These are phyloP conservation scores for Trametes pubescens DNA, from an alignment of 1,284 basidiomycete genomes.

Conservation along the genomic window DNA sequence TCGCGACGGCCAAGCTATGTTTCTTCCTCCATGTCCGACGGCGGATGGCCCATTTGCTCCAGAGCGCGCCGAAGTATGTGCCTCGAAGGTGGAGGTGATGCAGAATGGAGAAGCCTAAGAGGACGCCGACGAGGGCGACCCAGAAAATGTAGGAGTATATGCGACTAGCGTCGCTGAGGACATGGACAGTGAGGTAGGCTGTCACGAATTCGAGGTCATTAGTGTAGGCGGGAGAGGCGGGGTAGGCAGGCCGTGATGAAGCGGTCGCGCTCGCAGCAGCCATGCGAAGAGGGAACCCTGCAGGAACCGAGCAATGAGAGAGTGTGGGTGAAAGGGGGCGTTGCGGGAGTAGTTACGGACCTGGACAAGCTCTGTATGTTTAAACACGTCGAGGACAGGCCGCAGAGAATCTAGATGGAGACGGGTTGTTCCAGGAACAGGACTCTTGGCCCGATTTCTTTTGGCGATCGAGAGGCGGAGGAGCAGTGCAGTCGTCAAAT, in stretches of 20 bases:
- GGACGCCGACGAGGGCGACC: conserved; percentile 54
- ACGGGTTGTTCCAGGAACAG: conserved; percentile 17
- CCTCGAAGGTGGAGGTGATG: conserved; percentile 52
- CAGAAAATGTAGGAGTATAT: conserved; percentile 66
- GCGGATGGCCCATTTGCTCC: conserved; percentile 63
- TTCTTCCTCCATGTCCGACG: conserved; percentile 59
- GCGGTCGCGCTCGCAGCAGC: conserved; percentile 33
- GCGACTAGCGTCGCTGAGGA: conserved; percentile 56
- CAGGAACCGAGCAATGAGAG: conserved; percentile 16
- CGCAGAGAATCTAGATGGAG: conserved; percentile 13
- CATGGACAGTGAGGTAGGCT: conserved; percentile 62
- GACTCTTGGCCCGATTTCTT: conserved; percentile 13
- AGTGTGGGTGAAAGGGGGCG: conserved; percentile 5
- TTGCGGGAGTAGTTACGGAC: conserved; percentile 6
- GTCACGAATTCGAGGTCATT: conserved; percentile 62
- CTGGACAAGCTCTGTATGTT: conserved; percentile 9
- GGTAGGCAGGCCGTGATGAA: conserved; percentile 45
- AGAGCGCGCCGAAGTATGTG: conserved; percentile 56
- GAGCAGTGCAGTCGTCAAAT: conserved; percentile 10
- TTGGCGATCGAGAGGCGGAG: conserved; percentile 8
- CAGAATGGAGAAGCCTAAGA: conserved; percentile 49
- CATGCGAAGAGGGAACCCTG: conserved; percentile 14
- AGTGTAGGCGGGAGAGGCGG: conserved; percentile 51
- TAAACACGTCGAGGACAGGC: neutral
- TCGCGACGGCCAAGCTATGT: conserved; percentile 44